These are phyloP conservation scores for Gaultheria prostrata DNA, from an alignment of 148 eudicot species.

Conservation along the genomic window DNA sequence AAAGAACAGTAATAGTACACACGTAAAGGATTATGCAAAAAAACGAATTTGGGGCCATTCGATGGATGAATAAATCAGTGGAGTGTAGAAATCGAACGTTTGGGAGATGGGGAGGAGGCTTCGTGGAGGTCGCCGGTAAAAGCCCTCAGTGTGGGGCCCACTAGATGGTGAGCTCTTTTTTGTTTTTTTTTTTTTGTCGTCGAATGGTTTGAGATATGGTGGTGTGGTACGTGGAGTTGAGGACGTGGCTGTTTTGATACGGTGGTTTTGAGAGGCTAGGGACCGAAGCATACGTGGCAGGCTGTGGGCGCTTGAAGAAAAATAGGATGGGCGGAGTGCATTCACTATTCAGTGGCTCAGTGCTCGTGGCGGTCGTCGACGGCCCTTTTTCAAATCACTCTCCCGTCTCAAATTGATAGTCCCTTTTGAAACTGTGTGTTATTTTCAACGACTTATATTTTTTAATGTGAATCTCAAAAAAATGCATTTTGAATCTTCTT, in stretches of 20 bases:
- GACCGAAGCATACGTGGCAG: not conserved
- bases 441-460: too few species aligned
- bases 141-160: not conserved
- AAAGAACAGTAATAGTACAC: too few species aligned
- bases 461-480: too few species aligned
- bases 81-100: not conserved
- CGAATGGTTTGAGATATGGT: not conserved
- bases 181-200: not conserved
- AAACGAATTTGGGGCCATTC: not conserved
- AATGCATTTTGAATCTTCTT: too few species aligned
- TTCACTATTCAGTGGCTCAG: too few species aligned
- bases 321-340: too few species aligned
- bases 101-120: not conserved
- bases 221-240: not conserved
- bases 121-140: not conserved
- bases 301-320: not conserved
- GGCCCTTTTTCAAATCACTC: too few species aligned
- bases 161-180: not conserved
- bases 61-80: not conserved
- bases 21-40: not conserved
- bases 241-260: not conserved
- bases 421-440: too few species aligned
- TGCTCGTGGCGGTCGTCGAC: too few species aligned
- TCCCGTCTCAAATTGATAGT: too few species aligned
- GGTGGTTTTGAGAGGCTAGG: not conserved